Percentiles rank a stretch among this genome's conserved stretches.
Evolutionary conservation across 768 basidiomycete genomes (phyloP).

Genomic region (Dioszegia crocea): DNA sequence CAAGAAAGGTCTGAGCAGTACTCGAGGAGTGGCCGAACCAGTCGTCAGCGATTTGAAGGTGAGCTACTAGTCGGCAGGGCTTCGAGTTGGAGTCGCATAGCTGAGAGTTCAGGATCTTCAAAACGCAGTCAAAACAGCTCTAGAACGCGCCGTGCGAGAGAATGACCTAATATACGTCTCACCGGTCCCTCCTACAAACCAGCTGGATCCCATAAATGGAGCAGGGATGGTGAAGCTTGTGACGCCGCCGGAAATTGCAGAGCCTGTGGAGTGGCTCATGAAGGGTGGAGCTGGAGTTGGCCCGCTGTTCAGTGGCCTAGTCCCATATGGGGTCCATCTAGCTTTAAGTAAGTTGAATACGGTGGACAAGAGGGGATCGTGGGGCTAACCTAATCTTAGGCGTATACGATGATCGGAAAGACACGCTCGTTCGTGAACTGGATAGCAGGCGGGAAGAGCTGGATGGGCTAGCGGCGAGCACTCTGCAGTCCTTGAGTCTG

Average conservation of each 20-base stretch:
- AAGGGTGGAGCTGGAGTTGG: conserved; percentile 53
- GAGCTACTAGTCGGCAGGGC: conserved; percentile 11
- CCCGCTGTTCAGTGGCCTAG: conserved; percentile 68
- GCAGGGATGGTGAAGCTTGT: conserved; percentile 64
- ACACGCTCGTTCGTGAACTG: conserved; percentile 64
- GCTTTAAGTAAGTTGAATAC: conserved; percentile 70
- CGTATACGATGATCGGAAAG: conserved; percentile 79
- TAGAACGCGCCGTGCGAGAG: conserved; percentile 74
- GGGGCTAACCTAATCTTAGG: too few relatives aligned
- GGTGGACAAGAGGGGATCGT: too few relatives aligned
- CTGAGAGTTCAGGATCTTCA: conserved; percentile 62
- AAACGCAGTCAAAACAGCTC: conserved; percentile 63
- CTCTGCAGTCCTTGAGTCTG: conserved; percentile 67
- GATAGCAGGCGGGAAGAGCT: conserved; percentile 60
- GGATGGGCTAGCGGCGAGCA: conserved; percentile 61
- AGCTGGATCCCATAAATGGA: conserved; percentile 63
- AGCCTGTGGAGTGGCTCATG: conserved; percentile 50
- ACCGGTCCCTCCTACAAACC: conserved; percentile 68
- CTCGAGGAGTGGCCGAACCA: conserved; percentile 59
- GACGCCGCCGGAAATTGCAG: conserved; percentile 52
- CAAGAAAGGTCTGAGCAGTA: conserved; percentile 65
- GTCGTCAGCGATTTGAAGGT: conserved; percentile 80
- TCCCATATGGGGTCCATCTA: conserved; percentile 80
- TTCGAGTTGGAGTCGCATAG: background rate
- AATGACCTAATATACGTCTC: conserved; percentile 95